Evolutionary conservation across 345 rosid species (phyloP).

Genomic region (Salix dunnii): DNA sequence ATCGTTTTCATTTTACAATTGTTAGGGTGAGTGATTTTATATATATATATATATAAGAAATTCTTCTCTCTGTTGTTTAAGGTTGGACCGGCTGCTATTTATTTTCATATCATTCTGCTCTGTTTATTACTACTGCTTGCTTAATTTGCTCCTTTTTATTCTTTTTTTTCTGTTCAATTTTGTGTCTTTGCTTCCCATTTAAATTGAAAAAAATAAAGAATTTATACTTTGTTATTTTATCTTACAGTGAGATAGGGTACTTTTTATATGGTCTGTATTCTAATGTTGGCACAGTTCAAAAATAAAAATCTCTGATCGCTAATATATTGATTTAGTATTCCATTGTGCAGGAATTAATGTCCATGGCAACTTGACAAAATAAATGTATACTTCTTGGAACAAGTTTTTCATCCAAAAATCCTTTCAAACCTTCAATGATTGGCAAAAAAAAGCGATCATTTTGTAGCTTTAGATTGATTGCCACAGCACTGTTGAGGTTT

Average conservation of each 20-base stretch:
- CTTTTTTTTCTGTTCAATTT: background rate
- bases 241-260: background rate
- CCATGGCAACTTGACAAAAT: background rate
- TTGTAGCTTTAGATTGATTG: background rate
- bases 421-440: background rate
- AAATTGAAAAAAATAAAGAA: no score
- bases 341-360: background rate
- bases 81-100: background rate
- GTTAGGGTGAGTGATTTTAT: background rate
- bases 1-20: background rate
- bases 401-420: background rate
- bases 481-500: background rate
- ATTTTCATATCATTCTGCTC: background rate
- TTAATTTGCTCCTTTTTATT: background rate
- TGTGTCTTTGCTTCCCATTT: no score
- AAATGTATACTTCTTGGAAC: background rate
- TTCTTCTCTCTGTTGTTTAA: background rate
- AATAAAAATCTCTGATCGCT: background rate
- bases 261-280: background rate
- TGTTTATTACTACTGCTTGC: background rate
- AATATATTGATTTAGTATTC: background rate
- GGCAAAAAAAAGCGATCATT: background rate
- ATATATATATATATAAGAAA: no score
- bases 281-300: background rate
- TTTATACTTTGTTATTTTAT: no score